Evolutionary conservation across 352 stramenopile species (phyloP).

Genomic region (Globisporangium uncinulatum): DNA sequence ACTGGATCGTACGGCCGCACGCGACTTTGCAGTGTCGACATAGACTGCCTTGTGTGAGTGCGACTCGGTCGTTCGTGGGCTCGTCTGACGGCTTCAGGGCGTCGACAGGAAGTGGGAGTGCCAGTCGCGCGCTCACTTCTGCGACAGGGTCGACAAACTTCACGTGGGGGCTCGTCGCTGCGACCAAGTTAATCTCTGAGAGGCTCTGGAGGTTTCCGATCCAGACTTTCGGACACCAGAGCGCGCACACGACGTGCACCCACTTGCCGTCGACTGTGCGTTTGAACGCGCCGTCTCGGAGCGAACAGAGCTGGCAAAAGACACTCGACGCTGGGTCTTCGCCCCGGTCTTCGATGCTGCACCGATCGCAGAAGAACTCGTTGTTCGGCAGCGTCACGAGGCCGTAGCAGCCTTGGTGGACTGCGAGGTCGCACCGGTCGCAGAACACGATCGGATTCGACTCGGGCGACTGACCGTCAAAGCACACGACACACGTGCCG

Average conservation of each 20-base stretch:
- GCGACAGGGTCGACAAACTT: constrained; percentile 54
- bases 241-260: constrained; percentile 85
- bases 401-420: constrained; percentile 88
- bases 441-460: constrained; percentile 89
- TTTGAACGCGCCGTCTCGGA: constrained; percentile 84
- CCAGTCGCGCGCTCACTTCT: constrained; percentile 45
- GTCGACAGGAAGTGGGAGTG: neutral
- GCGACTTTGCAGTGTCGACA: constrained; percentile 73
- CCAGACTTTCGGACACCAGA: constrained; percentile 86
- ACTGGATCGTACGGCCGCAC: constrained; percentile 69
- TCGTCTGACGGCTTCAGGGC: constrained; percentile 12
- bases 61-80: constrained; percentile 1
- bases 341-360: constrained; percentile 44
- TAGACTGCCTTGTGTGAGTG: constrained; percentile 33
- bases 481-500: constrained; percentile 86
- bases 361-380: constrained; percentile 89
- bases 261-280: constrained; percentile 80
- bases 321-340: constrained; percentile 46
- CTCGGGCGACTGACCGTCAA: constrained; percentile 84
- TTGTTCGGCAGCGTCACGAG: constrained; percentile 75
- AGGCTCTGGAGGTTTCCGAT: constrained; percentile 79
- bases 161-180: constrained; percentile 21
- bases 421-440: constrained; percentile 83
- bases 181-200: constrained; percentile 69
- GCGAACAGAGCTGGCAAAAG: constrained; percentile 84